Conservation (phyloP, 2,329 filamentous ascomycete species). For the Aspergillus carbonarius region DNA sequence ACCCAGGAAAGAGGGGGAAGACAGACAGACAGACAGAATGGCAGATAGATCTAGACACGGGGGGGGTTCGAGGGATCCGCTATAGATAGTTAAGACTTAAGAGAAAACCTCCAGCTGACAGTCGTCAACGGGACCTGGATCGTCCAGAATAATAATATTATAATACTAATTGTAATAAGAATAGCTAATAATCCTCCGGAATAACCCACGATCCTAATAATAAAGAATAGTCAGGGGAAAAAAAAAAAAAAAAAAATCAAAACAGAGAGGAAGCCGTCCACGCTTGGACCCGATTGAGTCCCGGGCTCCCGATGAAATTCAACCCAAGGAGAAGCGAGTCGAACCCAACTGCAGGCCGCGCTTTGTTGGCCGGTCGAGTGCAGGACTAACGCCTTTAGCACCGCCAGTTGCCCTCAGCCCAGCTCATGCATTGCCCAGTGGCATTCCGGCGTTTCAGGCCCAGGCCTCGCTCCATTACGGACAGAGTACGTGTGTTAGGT, state of each 20-base stretch:
- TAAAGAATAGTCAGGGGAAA: too few species aligned
- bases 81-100: not conserved
- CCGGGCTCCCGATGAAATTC: not conserved
- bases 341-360: not conserved
- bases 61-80: not conserved
- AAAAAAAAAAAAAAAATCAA: too few species aligned
- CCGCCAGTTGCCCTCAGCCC: not conserved
- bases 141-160: too few species aligned
- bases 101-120: too few species aligned
- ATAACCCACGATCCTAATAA: too few species aligned
- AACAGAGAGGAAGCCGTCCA: not conserved
- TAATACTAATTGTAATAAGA: too few species aligned
- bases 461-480: not conserved
- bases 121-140: too few species aligned
- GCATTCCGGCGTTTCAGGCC: not conserved
- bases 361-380: not conserved
- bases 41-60: not conserved
- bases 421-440: not conserved
- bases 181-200: too few species aligned
- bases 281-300: slow-evolving; percentile 3
- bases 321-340: not conserved
- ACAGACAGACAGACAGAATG: too few species aligned
- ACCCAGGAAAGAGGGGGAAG: not conserved
- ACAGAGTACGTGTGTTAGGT: too few species aligned
- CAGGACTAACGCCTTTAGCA: not conserved